Base-by-base conservation (phyloP, 2,329 filamentous ascomycete genomes). In the Grosmannia huntii region DNA sequence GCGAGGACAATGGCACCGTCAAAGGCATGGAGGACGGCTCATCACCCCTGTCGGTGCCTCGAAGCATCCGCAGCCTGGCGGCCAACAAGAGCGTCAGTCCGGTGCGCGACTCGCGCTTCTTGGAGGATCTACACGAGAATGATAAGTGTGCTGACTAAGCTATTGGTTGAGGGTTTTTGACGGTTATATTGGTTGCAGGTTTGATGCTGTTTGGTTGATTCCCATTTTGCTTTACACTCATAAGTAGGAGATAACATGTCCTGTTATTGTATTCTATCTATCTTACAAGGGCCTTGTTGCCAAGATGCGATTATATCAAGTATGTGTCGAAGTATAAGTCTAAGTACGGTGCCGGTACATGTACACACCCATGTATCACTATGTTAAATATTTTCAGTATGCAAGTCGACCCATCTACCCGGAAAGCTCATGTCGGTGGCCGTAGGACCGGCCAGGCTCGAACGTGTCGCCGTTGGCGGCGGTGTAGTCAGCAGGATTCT, bases 91-190 rank as follows among this genome's bases (percentile, higher is more conserved):
- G 68, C 50, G 68, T 66, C 44, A 78, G 74, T 66, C 76, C 76
- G 21, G 70, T 69, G 7, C 69, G 77, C 60, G 74, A 73, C 61
- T 76, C 76, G 33, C 76, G 70, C 64, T 82, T 82, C 65, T 69
- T 72, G 27, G 79, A 81, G 70, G 73, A 75, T 53, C 69, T 81
- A 53, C 67, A 70, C 56, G 65, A 62, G 27, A 41, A 11, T 28
- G 33, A 19, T 3, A 48, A 25, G 3, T 33, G 3, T 23, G 28
- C 3, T 44, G 41, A 44, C 41, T 44, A 44, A 44, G 16, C 19
- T 7, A n/a, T 25, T 33, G 31, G 31, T 28, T 28, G 31, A 10
- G 2, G 6, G 31, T 7, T 33, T 33, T 7, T 9, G 31, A 10
- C 9, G 6, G 31, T 33, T 28, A 4, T 28, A 4, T 28, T 28